These are phyloP conservation scores for Dictyostelium brefeldianum DNA, from an alignment of 78 protist genomes.

Conservation along the genomic window DNA sequence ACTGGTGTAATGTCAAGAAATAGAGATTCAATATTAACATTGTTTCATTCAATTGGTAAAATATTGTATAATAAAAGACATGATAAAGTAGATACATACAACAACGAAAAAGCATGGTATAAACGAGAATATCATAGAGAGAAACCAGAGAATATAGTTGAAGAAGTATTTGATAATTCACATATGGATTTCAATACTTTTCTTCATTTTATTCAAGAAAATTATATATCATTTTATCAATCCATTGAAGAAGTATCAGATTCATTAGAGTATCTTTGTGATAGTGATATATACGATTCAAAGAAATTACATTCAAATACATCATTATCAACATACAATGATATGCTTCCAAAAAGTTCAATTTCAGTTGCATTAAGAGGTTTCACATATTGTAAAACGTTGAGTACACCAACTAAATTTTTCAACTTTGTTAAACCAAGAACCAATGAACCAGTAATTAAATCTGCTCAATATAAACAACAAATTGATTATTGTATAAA, in stretches of 20 bases:
- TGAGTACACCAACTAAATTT: background rate
- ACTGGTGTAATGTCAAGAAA: background rate
- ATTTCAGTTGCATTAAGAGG: constrained; percentile 63
- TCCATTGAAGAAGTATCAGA: constrained; percentile 40
- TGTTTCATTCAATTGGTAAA: constrained; percentile 69
- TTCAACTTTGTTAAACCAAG: constrained; percentile 55
- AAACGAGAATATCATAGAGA: constrained; percentile 37
- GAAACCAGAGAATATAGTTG: constrained; percentile 25
- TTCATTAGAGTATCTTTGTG: constrained; percentile 32
- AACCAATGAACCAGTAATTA: background rate
- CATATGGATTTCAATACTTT: constrained; percentile 29
- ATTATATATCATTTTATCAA: constrained; percentile 34
- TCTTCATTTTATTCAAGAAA: constrained; percentile 36
- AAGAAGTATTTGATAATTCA: constrained; percentile 45
- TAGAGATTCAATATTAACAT: constrained; percentile 5
- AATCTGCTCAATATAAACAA: constrained; percentile 1
- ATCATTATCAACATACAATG: background rate
- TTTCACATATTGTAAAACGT: constrained; percentile 30
- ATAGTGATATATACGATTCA: constrained; percentile 35
- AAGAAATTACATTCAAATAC: background rate
- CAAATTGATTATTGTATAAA: background rate
- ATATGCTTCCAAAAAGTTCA: constrained; percentile 18
- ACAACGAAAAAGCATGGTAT: constrained; percentile 3
- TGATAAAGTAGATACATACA: background rate
- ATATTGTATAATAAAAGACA: constrained; percentile 55